Percentiles rank a stretch among this genome's conserved stretches.
These are phyloP conservation scores for Colletotrichum nymphaeae DNA, from an alignment of 2,329 filamentous ascomycete genomes.

Conservation along the genomic window DNA sequence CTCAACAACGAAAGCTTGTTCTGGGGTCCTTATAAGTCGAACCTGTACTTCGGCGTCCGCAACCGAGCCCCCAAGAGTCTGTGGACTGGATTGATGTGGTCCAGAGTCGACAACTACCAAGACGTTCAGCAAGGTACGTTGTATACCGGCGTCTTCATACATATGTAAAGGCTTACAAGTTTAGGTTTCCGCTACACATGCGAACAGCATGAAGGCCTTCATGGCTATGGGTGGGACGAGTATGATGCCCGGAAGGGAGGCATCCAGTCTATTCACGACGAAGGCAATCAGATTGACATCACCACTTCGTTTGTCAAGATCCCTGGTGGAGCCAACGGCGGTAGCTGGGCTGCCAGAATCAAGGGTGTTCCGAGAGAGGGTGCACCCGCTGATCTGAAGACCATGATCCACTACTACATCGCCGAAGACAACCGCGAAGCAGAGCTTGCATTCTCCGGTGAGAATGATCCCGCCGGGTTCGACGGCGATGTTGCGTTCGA, in stretches of 20 bases:
- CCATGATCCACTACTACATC: constrained; percentile 84
- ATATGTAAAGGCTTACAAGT: not conserved
- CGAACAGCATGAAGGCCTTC: constrained; percentile 94
- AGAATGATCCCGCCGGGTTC: constrained; percentile 60
- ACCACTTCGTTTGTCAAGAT: constrained; percentile 95
- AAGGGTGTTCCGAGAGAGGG: constrained; percentile 82
- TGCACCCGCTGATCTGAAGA: constrained; percentile 75
- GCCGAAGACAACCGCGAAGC: constrained; percentile 81
- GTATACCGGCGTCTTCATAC: not conserved
- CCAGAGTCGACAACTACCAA: constrained; percentile 81
- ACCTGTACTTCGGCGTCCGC: constrained; percentile 92
- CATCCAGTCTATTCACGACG: constrained; percentile 90
- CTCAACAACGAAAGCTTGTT: constrained; percentile 85
- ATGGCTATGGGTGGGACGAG: constrained; percentile 97
- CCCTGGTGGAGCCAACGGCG: constrained; percentile 84
- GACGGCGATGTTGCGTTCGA: constrained; percentile 73
- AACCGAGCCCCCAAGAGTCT: constrained; percentile 85
- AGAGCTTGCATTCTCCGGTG: constrained; percentile 67
- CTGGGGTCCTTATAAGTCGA: constrained; percentile 96
- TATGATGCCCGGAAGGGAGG: constrained; percentile 92
- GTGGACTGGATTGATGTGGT: constrained; percentile 88
- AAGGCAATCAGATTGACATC: constrained; percentile 87
- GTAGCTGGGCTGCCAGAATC: constrained; percentile 91
- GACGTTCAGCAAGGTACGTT: constrained; percentile 79
- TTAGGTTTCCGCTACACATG: constrained; percentile 93